Evolutionary conservation across 164 flowering plant species (phyloP), one percentile per base, ranked within the genome.

Genomic region (Chloranthus sessilifolius): DNA sequence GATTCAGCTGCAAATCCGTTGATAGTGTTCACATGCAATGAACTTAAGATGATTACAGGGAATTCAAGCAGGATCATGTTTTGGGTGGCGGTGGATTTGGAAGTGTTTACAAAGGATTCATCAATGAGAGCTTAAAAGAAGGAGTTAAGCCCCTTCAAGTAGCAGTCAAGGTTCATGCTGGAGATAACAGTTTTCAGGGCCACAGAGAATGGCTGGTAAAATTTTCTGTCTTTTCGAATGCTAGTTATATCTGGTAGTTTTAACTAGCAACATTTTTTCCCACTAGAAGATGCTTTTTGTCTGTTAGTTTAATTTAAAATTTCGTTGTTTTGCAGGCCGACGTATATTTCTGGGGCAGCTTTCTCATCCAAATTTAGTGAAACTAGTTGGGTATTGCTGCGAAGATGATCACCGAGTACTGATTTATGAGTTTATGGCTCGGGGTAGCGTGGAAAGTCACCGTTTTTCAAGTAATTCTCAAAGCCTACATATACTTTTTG

Each of bases 171-270:
- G 98, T 91, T 71, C 98, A 91, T 70, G 98, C 81, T 71, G 96
- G 95, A 2, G 83, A 80, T 60, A 88, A 88, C 38, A 91, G 98
- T 61, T 66, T 54, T 58, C 98, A 91, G 66, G 98, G 98, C 31
- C 98, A 91, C 53, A 70, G 95, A 67, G 98, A 88, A 70, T 91
- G 98, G 98, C 98, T 91, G 90, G 98, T 91, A 74, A 53, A 39
- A 22, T 1, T 50, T 5, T 39, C 10, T n/a, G n/a, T n/a, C n/a
- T n/a, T n/a, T n/a, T n/a, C n/a, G n/a, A n/a, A n/a, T n/a, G n/a
- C n/a, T n/a, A n/a, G n/a, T n/a, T n/a, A n/a, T n/a, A n/a, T n/a
- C n/a, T n/a, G n/a, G n/a, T n/a, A n/a, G n/a, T n/a, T n/a, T n/a
- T n/a, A n/a, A n/a, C n/a, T 20, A 23, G 28, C 20, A 21, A 14